Evolutionary conservation across 306 rosid species (phyloP).

Genomic region (Echinosophora koreensis): DNA sequence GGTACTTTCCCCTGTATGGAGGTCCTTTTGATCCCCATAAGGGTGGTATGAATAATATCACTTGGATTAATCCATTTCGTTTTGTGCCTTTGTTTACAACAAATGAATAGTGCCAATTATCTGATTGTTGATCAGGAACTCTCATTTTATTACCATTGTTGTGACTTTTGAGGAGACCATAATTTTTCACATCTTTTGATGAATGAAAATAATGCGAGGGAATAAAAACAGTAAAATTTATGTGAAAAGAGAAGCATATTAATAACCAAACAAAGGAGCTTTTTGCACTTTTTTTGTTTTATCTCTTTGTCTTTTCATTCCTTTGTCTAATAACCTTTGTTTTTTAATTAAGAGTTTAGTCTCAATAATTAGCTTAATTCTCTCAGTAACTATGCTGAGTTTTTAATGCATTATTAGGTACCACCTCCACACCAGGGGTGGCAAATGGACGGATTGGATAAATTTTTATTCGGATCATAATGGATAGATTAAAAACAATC

Average conservation of each 20-base stretch:
- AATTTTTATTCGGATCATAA: no score
- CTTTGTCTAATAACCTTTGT: not conserved
- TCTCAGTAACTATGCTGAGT: not conserved
- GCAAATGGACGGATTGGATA: no score
- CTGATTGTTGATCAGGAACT: not conserved
- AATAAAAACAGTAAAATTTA: not conserved
- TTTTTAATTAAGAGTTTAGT: not conserved
- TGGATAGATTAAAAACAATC: no score
- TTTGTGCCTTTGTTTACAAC: not conserved
- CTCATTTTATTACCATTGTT: not conserved
- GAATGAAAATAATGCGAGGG: not conserved
- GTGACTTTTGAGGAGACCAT: not conserved
- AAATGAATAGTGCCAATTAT: not conserved
- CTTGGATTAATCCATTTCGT: not conserved
- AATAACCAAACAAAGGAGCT: not conserved
- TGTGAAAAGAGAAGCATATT: not conserved
- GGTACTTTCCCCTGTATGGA: conserved; percentile 35
- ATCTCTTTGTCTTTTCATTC: not conserved
- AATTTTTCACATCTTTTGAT: not conserved
- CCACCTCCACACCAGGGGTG: no score
- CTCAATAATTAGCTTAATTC: not conserved
- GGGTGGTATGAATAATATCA: conserved; percentile 36
- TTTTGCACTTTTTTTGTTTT: not conserved
- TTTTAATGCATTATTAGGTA: not conserved
- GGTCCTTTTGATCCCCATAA: conserved; percentile 49